These are phyloP conservation scores for Lathyrus tuberosus DNA, from an alignment of 306 rosid genomes.

Conservation along the genomic window DNA sequence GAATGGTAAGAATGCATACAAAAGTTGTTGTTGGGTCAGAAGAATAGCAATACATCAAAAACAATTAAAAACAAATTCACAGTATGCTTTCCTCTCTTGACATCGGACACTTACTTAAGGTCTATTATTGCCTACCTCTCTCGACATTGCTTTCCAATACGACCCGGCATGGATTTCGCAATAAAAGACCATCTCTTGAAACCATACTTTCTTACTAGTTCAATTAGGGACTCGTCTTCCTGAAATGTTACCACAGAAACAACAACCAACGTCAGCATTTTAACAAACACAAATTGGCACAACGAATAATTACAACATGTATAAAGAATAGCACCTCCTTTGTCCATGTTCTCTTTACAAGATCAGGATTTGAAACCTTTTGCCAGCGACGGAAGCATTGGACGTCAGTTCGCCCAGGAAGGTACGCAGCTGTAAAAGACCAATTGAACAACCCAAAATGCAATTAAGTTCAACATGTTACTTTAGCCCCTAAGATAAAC, in stretches of 20 bases:
- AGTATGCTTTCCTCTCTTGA: not conserved
- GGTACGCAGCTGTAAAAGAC: too few species aligned
- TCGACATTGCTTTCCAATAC: slow-evolving; percentile 76
- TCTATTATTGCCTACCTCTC: slow-evolving; percentile 51
- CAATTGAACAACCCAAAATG: too few species aligned
- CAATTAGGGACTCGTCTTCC: slow-evolving; percentile 60
- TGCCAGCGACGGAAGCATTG: too few species aligned
- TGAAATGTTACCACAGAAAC: slow-evolving; percentile 33
- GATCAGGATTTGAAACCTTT: too few species aligned
- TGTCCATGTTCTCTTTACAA: slow-evolving; percentile 69
- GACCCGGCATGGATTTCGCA: slow-evolving; percentile 60
- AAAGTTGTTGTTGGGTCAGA: slow-evolving; percentile 5
- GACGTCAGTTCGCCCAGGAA: too few species aligned
- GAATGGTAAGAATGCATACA: not conserved
- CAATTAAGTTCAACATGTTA: too few species aligned
- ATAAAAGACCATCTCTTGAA: slow-evolving; percentile 57
- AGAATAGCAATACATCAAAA: slow-evolving; percentile 11
- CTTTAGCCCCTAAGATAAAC: too few species aligned
- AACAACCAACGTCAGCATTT: slow-evolving; percentile 11
- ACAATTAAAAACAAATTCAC: not conserved
- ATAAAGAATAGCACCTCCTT: slow-evolving; percentile 51
- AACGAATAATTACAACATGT: slow-evolving; percentile 7
- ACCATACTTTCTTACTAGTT: slow-evolving; percentile 54
- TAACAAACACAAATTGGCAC: not conserved
- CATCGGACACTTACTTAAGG: not conserved